Percentiles rank a stretch among this genome's conserved stretches.
Conservation (phyloP, 257 asterid genomes). For the Anisodus tanguticus region DNA sequence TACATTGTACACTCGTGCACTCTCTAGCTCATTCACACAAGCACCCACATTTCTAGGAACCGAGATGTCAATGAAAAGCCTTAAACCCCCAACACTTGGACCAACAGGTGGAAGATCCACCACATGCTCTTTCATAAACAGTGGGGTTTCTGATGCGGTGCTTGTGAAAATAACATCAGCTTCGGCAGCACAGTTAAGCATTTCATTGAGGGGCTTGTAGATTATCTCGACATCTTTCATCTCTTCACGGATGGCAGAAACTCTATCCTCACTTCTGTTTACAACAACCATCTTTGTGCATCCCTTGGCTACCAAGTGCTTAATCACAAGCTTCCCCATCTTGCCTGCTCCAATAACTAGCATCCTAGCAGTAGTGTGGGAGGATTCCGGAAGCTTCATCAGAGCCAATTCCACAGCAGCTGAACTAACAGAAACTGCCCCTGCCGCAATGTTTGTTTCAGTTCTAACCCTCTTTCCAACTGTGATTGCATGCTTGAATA, state of each 20-base stretch:
- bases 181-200: constrained; percentile 63
- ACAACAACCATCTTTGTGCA: constrained; percentile 88
- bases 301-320: constrained; percentile 89
- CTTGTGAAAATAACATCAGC: constrained; percentile 90
- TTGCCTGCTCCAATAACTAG: constrained; percentile 90
- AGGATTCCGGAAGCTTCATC: constrained; percentile 79
- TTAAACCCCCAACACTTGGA: constrained; percentile 53
- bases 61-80: constrained; percentile 83
- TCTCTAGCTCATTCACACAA: constrained; percentile 67
- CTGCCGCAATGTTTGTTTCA: constrained; percentile 90
- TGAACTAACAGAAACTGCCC: constrained; percentile 95
- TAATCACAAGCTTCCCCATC: constrained; percentile 98
- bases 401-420: constrained; percentile 94
- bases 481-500: constrained; percentile 89
- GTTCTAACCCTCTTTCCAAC: constrained; percentile 93
- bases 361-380: constrained; percentile 72
- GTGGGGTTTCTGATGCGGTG: constrained; percentile 77
- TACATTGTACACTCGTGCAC: constrained; percentile 79
- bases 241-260: constrained; percentile 78
- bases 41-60: constrained; percentile 94
- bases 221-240: constrained; percentile 66
- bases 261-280: constrained; percentile 78
- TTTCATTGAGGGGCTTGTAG: constrained; percentile 71
- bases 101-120: constrained; percentile 57
- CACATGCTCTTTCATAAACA: constrained; percentile 69